phyloP scores from a whole-genome alignment of 768 basidiomycete genomes.

The Suillus hirtellus region DNA sequence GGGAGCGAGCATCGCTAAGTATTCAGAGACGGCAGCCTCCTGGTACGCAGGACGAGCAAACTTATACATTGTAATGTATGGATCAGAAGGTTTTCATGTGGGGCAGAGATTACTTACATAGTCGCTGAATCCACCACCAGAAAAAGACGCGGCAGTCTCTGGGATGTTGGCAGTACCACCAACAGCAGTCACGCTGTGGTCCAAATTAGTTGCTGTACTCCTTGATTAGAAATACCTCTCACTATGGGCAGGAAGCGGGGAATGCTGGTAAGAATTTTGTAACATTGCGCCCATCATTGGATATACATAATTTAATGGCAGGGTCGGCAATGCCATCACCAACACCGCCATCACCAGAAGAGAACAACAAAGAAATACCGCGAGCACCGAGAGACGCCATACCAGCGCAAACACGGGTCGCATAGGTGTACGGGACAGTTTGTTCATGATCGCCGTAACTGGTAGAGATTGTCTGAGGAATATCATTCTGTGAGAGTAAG shows the following conservation, averaged over 20 bases:
- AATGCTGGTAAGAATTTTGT: constrained; percentile 61
- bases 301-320: constrained; percentile 50
- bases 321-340: constrained; percentile 61
- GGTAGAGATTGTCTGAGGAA: constrained; percentile 66
- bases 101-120: constrained; percentile 41
- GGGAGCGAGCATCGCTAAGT: constrained; percentile 44
- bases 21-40: constrained; percentile 41
- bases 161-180: constrained; percentile 64
- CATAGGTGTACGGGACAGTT: constrained; percentile 65
- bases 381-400: constrained; percentile 69
- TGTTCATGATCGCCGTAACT: constrained; percentile 77
- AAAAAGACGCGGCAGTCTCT: constrained; percentile 60
- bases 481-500: constrained; percentile 43
- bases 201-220: neutral
- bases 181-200: constrained; percentile 63
- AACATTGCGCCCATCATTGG: constrained; percentile 57
- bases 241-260: constrained; percentile 64
- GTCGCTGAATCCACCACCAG: constrained; percentile 75
- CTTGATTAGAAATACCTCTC: constrained; percentile 15
- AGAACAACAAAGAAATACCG: constrained; percentile 64
- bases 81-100: neutral
- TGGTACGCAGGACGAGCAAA: constrained; percentile 60
- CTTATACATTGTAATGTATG: constrained; percentile 27
- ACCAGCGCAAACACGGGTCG: constrained; percentile 54
- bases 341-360: constrained; percentile 71